phyloP scores from a whole-genome alignment of 2,329 filamentous ascomycete species.

The Microdochium bolleyi region DNA sequence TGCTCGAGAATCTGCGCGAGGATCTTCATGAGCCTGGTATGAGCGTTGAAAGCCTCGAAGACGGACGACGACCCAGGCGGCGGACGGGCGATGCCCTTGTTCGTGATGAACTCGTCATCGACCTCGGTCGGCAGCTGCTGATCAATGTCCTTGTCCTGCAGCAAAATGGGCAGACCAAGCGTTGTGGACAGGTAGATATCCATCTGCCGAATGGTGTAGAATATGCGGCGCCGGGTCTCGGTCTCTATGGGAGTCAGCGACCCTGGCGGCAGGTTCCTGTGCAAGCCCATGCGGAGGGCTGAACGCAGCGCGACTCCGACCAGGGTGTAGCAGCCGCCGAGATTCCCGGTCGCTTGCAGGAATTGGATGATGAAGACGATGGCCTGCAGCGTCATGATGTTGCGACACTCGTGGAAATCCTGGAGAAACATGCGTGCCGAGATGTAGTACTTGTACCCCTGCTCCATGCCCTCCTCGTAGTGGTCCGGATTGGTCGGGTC shows the following conservation, averaged over 20 bases:
- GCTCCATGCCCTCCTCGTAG: constrained; percentile 43
- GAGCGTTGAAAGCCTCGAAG: constrained; percentile 54
- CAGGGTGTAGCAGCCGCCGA: constrained; percentile 69
- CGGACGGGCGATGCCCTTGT: no score
- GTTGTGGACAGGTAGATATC: constrained; percentile 58
- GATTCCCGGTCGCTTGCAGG: constrained; percentile 65
- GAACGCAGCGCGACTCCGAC: constrained; percentile 67
- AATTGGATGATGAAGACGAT: constrained; percentile 71
- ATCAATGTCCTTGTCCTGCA: constrained; percentile 53
- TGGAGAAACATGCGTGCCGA: constrained; percentile 54
- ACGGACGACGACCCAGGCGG: constrained; percentile 47
- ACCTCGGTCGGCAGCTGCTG: constrained; percentile 53
- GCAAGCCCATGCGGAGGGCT: constrained; percentile 63
- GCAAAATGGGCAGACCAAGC: constrained; percentile 52
- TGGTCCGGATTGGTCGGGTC: constrained; percentile 35
- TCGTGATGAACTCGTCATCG: constrained; percentile 56
- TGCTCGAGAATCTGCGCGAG: constrained; percentile 51
- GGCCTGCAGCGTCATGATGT: constrained; percentile 62
- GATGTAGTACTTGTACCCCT: constrained; percentile 64
- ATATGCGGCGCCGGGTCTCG: constrained; percentile 52
- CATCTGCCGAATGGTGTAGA: constrained; percentile 58
- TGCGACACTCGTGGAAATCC: constrained; percentile 57
- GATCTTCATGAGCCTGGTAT: constrained; percentile 50
- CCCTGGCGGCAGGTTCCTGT: constrained; percentile 58
- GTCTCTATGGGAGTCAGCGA: constrained; percentile 51